phyloP scores from a whole-genome alignment of 257 asterid genomes.

The Perilla frutescens region DNA sequence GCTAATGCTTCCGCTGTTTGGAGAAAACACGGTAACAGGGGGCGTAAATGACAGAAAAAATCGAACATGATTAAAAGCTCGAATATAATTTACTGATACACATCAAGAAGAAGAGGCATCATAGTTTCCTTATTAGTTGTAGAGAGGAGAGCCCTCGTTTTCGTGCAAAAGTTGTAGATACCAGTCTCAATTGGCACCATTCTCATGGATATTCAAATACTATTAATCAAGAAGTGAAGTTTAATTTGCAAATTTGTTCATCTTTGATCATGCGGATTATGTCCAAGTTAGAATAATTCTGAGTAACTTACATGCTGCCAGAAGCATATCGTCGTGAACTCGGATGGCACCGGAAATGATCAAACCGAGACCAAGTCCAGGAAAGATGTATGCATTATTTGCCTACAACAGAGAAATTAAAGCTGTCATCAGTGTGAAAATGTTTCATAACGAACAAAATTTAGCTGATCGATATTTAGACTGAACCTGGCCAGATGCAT shows the following conservation, averaged over 20 bases:
- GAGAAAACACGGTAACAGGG: constrained; percentile 28
- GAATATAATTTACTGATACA: not conserved
- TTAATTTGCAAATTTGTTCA: not conserved
- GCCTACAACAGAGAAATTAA: constrained; percentile 53
- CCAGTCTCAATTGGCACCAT: not conserved
- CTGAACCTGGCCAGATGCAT: constrained; percentile 78
- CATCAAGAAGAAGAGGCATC: not conserved
- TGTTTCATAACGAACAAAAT: not conserved
- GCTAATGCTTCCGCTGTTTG: constrained; percentile 95
- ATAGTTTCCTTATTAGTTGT: not conserved
- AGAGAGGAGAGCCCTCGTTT: not conserved
- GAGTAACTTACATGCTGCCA: constrained; percentile 86
- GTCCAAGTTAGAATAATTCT: not conserved
- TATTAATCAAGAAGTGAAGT: not conserved
- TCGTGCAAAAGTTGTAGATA: not conserved
- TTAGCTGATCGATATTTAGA: constrained; percentile 11
- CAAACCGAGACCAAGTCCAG: constrained; percentile 96
- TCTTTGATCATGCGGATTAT: not conserved
- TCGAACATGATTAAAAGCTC: not conserved
- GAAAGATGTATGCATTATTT: constrained; percentile 94
- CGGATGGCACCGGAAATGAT: constrained; percentile 97
- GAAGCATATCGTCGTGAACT: constrained; percentile 96
- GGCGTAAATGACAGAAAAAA: not conserved
- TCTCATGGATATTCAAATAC: not conserved
- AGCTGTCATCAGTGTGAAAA: constrained; percentile 20